Conservation (phyloP, 192 early-diverging fungal species). For the Backusella westeae region DNA sequence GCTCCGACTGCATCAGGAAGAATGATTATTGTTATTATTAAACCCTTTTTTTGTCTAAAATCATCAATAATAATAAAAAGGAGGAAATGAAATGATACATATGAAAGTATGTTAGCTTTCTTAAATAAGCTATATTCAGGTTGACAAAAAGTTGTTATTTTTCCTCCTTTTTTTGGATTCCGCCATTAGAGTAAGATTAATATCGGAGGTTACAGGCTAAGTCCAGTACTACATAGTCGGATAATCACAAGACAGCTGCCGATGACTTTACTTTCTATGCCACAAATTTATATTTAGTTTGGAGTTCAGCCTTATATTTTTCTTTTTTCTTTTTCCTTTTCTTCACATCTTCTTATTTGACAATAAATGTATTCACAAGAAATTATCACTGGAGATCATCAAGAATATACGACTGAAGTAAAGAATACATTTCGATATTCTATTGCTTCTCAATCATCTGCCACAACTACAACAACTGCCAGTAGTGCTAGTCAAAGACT, state of each 20-base stretch:
- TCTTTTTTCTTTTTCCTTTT: not conserved
- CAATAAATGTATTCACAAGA: constrained; percentile 4
- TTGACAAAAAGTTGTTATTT: not conserved
- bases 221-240: not conserved
- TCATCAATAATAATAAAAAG: not conserved
- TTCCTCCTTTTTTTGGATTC: not conserved
- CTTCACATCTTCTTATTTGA: not conserved
- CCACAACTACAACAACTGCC: constrained; percentile 1
- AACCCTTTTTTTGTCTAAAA: not conserved
- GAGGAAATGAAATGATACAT: not conserved
- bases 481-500: constrained; percentile 5
- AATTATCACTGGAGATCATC: not conserved
- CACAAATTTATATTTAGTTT: constrained; percentile 8
- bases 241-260: not conserved
- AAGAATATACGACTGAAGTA: not conserved
- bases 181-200: not conserved
- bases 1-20: not conserved
- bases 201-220: not conserved
- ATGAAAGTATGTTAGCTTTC: not conserved
- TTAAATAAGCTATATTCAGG: constrained; percentile 1
- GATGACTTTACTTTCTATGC: not conserved
- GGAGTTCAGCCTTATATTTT: not conserved
- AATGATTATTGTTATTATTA: not conserved
- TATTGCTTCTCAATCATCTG: constrained; percentile 7
- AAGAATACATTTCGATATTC: constrained; percentile 7